Evolutionary conservation across 2,329 filamentous ascomycete genomes (phyloP).

Genomic region (Sporothrix globosa): DNA sequence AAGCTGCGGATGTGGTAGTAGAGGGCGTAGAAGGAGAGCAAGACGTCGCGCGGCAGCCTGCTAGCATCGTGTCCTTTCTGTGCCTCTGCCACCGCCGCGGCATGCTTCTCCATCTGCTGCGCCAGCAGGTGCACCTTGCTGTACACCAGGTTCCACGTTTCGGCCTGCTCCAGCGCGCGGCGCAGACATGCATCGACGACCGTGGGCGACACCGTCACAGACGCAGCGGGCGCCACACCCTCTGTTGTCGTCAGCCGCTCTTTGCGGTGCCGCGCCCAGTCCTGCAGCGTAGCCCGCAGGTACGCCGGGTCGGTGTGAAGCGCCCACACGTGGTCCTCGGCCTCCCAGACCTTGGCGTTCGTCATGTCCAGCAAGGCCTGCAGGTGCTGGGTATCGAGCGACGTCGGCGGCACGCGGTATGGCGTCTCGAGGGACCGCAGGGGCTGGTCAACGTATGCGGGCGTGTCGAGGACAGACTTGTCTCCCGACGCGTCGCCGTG

Average conservation of each 20-base stretch:
- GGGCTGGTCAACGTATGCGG: constrained; percentile 16
- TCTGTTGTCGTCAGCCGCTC: constrained; percentile 24
- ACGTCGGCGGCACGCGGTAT: constrained; percentile 29
- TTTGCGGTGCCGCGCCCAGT: constrained; percentile 32
- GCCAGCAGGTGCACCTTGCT: constrained; percentile 31
- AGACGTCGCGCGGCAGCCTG: constrained; percentile 32
- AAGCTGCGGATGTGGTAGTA: constrained; percentile 34
- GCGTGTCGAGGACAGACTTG: background rate
- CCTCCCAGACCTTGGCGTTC: constrained; percentile 30
- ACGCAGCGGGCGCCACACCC: background rate
- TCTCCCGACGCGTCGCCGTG: no score
- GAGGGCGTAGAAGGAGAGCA: constrained; percentile 34
- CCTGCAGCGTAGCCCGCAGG: constrained; percentile 27
- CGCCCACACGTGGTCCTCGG: constrained; percentile 35
- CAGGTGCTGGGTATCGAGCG: constrained; percentile 13
- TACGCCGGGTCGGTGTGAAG: constrained; percentile 36
- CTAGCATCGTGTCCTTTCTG: background rate
- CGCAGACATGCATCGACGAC: constrained; percentile 30
- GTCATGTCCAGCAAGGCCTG: constrained; percentile 29
- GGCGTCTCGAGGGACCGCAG: constrained; percentile 30
- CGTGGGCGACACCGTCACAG: background rate
- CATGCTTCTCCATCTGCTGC: constrained; percentile 31
- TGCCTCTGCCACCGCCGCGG: background rate
- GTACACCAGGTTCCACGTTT: constrained; percentile 34
- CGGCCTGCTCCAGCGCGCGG: constrained; percentile 32